phyloP scores from a whole-genome alignment of 768 basidiomycete species.

The Leccinum fibrillosum region DNA sequence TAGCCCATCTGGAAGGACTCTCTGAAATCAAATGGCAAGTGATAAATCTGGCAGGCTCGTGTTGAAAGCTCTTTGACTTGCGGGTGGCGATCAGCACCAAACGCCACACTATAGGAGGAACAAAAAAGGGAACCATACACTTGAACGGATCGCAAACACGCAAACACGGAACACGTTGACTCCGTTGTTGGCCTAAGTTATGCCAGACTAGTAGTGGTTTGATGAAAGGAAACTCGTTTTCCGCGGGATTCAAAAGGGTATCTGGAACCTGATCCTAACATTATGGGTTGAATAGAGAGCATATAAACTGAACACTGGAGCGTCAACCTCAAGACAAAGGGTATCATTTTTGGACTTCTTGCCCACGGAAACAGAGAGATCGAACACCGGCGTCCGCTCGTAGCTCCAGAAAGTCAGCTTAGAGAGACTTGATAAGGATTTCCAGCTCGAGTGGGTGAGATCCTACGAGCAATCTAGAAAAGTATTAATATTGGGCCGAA shows the following conservation, averaged over 20 bases:
- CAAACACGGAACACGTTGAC: neutral
- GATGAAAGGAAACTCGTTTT: neutral
- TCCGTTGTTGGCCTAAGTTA: neutral
- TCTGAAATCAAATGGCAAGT: conserved; percentile 1
- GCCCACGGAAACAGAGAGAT: neutral
- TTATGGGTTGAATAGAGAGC: neutral
- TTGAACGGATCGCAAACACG: neutral
- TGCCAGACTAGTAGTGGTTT: neutral
- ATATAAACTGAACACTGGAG: neutral
- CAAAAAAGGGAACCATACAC: neutral
- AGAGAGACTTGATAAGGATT: neutral
- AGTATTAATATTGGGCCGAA: too few relatives aligned
- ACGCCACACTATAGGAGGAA: conserved; percentile 1
- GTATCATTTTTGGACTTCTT: neutral
- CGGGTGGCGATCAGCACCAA: neutral
- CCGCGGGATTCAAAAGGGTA: neutral
- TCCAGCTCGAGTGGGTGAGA: neutral
- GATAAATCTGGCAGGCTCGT: neutral
- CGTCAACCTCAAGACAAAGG: neutral
- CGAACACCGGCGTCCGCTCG: neutral
- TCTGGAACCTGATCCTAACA: neutral
- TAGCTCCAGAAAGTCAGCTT: neutral
- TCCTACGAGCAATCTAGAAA: neutral
- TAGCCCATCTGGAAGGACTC: neutral
- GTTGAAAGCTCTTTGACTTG: neutral